Percentiles rank a stretch among this genome's conserved stretches.
phyloP scores from a whole-genome alignment of 2,329 filamentous ascomycete species.

The Graphiopsis chlorocephala region DNA sequence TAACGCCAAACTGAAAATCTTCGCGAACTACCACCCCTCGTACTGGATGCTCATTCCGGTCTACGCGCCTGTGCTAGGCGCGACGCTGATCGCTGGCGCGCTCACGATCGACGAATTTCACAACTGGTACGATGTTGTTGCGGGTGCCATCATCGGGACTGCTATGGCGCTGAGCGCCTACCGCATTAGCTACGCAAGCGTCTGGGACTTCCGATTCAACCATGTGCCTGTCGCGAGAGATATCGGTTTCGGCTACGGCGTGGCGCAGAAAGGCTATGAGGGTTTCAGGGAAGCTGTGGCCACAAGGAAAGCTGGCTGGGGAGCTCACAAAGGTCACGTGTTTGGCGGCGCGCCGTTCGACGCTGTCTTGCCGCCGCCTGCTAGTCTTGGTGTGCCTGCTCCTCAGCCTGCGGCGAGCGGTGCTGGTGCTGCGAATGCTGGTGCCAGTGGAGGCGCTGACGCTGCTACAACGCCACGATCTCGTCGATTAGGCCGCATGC shows the following conservation, averaged over 20 bases:
- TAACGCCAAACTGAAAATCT: constrained; percentile 76
- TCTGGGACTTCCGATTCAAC: constrained; percentile 68
- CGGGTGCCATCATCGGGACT: constrained; percentile 63
- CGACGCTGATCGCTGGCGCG: constrained; percentile 65
- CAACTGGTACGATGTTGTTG: constrained; percentile 72
- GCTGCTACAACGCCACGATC: neutral
- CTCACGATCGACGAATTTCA: constrained; percentile 71
- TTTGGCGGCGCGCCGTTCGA: constrained; percentile 45
- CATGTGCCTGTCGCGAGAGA: constrained; percentile 64
- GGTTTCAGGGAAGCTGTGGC: constrained; percentile 55
- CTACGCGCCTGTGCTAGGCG: constrained; percentile 66
- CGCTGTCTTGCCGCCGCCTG: constrained; percentile 25
- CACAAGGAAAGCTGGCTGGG: constrained; percentile 62
- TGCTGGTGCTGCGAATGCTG: neutral
- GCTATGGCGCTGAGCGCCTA: constrained; percentile 64
- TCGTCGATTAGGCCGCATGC: neutral
- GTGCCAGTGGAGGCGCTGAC: neutral
- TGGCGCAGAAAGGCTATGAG: constrained; percentile 38
- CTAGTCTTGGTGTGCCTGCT: constrained; percentile 10
- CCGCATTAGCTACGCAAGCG: constrained; percentile 64
- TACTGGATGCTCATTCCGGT: constrained; percentile 70
- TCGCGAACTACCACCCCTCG: constrained; percentile 66
- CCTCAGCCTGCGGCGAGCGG: neutral
- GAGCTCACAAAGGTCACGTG: constrained; percentile 40
- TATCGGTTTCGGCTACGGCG: constrained; percentile 52